phyloP scores from a whole-genome alignment of 495 filamentous ascomycete species.

The Talaromyces borbonicus region DNA sequence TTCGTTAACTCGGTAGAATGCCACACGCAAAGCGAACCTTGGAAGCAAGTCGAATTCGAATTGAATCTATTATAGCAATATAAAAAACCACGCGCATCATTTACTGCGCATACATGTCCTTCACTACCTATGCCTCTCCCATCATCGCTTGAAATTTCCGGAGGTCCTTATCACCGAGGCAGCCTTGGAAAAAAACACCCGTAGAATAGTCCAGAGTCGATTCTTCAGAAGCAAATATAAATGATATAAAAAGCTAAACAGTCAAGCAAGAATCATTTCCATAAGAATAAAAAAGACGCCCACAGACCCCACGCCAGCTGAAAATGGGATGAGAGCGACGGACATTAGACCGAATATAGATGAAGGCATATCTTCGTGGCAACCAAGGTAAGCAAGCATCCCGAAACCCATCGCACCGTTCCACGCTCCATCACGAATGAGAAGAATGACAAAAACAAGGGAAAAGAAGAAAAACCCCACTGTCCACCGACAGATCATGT shows the following conservation, averaged over 20 bases:
- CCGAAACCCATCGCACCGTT: conserved; percentile 3
- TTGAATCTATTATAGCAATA: no score
- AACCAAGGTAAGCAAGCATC: neutral
- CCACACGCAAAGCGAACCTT: no score
- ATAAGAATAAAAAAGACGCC: conserved; percentile 7
- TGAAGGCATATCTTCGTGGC: conserved; percentile 8
- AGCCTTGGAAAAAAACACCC: no score
- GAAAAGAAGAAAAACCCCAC: no score
- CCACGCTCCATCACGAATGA: neutral
- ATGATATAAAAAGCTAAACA: neutral
- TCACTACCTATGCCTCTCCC: no score
- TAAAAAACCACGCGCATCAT: no score
- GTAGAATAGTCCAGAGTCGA: no score
- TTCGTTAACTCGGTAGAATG: no score
- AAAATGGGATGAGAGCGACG: conserved; percentile 4
- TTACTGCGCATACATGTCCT: no score
- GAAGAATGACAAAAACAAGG: conserved; percentile 6
- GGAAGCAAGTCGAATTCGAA: no score
- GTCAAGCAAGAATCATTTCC: neutral
- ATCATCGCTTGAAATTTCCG: no score
- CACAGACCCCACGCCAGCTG: conserved; percentile 7
- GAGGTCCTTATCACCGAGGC: no score
- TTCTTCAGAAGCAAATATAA: neutral
- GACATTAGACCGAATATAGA: conserved; percentile 7
- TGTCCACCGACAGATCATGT: conserved; percentile 2